These are phyloP conservation scores for Gossypium laxum DNA, from an alignment of 441 rosid species.

Conservation along the genomic window DNA sequence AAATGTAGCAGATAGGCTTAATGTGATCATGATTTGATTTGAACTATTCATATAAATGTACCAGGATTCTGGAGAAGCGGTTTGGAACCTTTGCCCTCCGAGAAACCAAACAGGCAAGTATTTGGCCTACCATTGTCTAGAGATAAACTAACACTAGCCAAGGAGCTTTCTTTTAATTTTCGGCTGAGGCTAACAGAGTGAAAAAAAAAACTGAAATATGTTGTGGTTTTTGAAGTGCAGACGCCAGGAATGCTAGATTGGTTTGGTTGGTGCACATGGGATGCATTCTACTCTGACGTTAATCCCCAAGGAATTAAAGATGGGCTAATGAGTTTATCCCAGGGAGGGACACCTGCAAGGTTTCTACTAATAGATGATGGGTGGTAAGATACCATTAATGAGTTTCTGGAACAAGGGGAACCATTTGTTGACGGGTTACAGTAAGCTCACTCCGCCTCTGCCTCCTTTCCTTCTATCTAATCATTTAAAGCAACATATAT, in stretches of 20 bases:
- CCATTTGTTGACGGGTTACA: slow-evolving; percentile 39
- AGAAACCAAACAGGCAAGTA: slow-evolving; percentile 33
- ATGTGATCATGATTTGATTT: not conserved
- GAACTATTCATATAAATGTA: slow-evolving; percentile 2
- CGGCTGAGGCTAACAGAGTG: not conserved
- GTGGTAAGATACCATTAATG: slow-evolving; percentile 39
- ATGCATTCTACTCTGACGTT: slow-evolving; percentile 35
- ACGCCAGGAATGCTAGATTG: slow-evolving; percentile 35
- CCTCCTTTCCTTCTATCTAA: not conserved
- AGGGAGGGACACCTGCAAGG: slow-evolving; percentile 50
- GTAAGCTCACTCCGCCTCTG: slow-evolving; percentile 20
- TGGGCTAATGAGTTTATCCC: slow-evolving; percentile 36
- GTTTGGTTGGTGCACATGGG: slow-evolving; percentile 49
- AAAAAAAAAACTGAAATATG: not conserved
- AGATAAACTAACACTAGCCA: not conserved
- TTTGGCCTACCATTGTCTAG: slow-evolving; percentile 2
- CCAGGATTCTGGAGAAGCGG: slow-evolving; percentile 37
- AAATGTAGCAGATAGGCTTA: not conserved
- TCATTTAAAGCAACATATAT: slow-evolving; percentile 4
- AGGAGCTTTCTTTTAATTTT: not conserved
- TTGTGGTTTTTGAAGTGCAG: slow-evolving; percentile 19
- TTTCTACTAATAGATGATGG: slow-evolving; percentile 41
- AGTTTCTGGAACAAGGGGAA: slow-evolving; percentile 44
- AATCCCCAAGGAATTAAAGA: slow-evolving; percentile 36
- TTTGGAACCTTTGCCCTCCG: slow-evolving; percentile 34